These are phyloP conservation scores for Phytophthora foliorum DNA, from an alignment of 352 stramenopile species.

Conservation along the genomic window DNA sequence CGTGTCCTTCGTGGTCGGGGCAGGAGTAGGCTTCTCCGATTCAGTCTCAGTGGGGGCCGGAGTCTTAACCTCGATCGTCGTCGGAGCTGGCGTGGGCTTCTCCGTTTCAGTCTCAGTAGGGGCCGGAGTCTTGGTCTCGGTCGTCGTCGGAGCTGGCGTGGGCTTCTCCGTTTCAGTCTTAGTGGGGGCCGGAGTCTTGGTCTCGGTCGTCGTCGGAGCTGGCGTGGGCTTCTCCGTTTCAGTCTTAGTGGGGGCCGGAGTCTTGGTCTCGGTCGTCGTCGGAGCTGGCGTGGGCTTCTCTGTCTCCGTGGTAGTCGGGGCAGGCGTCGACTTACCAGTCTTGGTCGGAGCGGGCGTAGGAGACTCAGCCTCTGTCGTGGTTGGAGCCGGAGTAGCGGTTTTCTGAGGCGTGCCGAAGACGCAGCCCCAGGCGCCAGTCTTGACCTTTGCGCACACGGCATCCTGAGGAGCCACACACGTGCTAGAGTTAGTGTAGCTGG, in stretches of 20 bases:
- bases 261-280: not conserved
- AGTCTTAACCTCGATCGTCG: constrained; percentile 1
- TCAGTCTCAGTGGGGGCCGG: constrained; percentile 1
- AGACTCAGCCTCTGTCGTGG: constrained; percentile 34
- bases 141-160: constrained; percentile 10
- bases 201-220: constrained; percentile 4
- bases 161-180: constrained; percentile 5
- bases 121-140: not conserved
- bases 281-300: constrained; percentile 4
- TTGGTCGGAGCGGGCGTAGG: constrained; percentile 27
- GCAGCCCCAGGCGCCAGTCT: constrained; percentile 80
- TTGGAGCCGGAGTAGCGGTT: constrained; percentile 37
- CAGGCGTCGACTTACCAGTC: constrained; percentile 23
- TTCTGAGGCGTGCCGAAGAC: constrained; percentile 39
- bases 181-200: constrained; percentile 6
- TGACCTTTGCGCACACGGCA: constrained; percentile 65
- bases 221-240: constrained; percentile 3
- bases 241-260: not conserved
- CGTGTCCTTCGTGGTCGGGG: constrained; percentile 26
- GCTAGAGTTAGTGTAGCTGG: constrained; percentile 57
- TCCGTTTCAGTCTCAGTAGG: constrained; percentile 8
- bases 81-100: constrained; percentile 16
- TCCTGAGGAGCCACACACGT: constrained; percentile 67
- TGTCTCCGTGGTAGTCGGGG: constrained; percentile 16
- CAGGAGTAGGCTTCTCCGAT: constrained; percentile 13